Percentiles rank a stretch among this genome's conserved stretches.
Conservation (phyloP, 2,329 filamentous ascomycete genomes). For the Diaporthe velutina region DNA sequence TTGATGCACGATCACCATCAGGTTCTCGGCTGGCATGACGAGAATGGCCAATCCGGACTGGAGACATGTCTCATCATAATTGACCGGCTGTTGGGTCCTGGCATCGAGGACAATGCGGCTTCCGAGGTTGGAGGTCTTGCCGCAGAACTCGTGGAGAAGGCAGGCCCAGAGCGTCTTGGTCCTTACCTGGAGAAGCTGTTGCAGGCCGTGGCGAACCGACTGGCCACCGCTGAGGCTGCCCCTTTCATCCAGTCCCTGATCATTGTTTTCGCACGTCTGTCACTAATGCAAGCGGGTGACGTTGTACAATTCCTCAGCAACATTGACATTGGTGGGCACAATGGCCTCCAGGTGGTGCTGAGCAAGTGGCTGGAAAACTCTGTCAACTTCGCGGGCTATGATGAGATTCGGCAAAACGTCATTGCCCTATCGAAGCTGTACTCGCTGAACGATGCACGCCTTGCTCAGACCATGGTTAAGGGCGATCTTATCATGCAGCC, state of each 20-base stretch:
- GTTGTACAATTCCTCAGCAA: constrained; percentile 92
- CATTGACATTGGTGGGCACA: constrained; percentile 83
- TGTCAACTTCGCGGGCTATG: constrained; percentile 96
- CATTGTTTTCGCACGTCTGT: constrained; percentile 92
- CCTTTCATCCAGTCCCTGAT: constrained; percentile 96
- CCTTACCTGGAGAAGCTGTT: constrained; percentile 91
- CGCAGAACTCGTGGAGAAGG: constrained; percentile 95
- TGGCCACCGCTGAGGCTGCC: constrained; percentile 85
- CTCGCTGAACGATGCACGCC: constrained; percentile 83
- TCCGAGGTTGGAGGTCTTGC: constrained; percentile 97
- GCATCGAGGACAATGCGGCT: constrained; percentile 92
- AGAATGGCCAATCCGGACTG: constrained; percentile 82
- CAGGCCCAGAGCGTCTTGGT: constrained; percentile 89
- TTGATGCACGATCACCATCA: constrained; percentile 91
- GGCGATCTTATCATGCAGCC: constrained; percentile 86
- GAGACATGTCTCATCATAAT: constrained; percentile 93
- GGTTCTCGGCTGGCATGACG: constrained; percentile 88
- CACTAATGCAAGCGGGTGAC: constrained; percentile 85
- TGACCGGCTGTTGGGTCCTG: constrained; percentile 85
- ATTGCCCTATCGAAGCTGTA: constrained; percentile 95
- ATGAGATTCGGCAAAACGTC: constrained; percentile 96
- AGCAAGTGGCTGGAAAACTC: constrained; percentile 98
- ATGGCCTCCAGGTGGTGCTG: constrained; percentile 89
- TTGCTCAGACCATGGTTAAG: constrained; percentile 86
- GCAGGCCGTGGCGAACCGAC: constrained; percentile 86